Conservation (phyloP, 83 land plant genomes). For the Diphasiastrum complanatum region DNA sequence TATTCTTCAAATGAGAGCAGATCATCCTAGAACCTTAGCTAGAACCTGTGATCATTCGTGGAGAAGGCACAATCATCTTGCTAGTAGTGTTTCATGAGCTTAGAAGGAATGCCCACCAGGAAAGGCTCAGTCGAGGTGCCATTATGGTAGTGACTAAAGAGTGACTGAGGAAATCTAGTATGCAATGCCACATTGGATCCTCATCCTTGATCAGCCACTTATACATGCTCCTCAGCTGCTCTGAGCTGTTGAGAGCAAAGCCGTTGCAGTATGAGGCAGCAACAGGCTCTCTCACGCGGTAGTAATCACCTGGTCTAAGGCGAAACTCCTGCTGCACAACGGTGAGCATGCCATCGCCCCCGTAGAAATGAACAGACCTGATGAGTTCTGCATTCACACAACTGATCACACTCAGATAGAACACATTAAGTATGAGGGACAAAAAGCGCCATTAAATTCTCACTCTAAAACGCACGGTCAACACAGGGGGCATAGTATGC, state of each 20-base stretch:
- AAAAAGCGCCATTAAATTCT: no score
- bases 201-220: constrained; percentile 24
- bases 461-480: no score
- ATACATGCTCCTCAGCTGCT: constrained; percentile 21
- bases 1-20: no score
- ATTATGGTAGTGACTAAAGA: constrained; percentile 14
- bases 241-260: constrained; percentile 17
- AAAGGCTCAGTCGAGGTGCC: constrained; percentile 20
- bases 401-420: no score
- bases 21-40: not conserved
- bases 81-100: not conserved
- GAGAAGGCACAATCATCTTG: not conserved
- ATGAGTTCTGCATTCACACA: constrained; percentile 23
- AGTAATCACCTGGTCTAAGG: constrained; percentile 18
- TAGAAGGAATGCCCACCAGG: constrained; percentile 12
- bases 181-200: constrained; percentile 22
- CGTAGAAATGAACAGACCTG: constrained; percentile 26
- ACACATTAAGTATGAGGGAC: no score
- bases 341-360: constrained; percentile 17
- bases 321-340: constrained; percentile 26
- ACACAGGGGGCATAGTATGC: no score
- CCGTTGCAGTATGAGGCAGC: constrained; percentile 20
- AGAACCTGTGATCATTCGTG: not conserved
- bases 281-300: constrained; percentile 19
- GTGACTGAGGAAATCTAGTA: constrained; percentile 17